Base-by-base conservation (phyloP, 1,284 basidiomycete species). In the Cryptococcus sp. region DNA sequence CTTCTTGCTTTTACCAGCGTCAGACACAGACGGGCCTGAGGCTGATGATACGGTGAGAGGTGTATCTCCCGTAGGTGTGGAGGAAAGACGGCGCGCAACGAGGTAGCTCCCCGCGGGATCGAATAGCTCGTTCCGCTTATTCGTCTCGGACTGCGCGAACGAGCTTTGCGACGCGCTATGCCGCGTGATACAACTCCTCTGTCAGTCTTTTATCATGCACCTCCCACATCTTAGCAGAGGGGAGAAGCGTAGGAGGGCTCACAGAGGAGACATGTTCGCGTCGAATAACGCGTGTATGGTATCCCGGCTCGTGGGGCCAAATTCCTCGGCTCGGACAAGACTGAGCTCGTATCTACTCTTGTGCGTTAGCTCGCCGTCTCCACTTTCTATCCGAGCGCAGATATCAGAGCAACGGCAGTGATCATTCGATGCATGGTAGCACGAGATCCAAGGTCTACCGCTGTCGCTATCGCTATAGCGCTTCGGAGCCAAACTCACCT, bases 61-160 rank as follows among this genome's bases (percentile, higher is more conserved):
- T 22, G 15, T 22, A 5, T 7, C 22, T 19, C n/a, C 41, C 41
- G 17, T 5, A n/a, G n/a, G n/a, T n/a, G n/a, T 39, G 11, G 40
- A 17, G 5, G n/a, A 8, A 6, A 22, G 2, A 22, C 10, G 7
- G 8, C 42, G 42, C n/a, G 2, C 47, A 25, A 2, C 56, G 43
- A 77, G 45, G 55, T 65, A 76, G 13, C 75, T 62, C 16, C 68
- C 65, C n/a, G 63, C 60, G 1, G 56, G 56, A 47, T 78, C 67
- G 49, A 77, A 78, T 54, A 78, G 68, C 56, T 78, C 77, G 59
- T 67, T 69, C 17, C 63, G 50, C 59, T 78, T 78, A 7, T 58
- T 52, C 1, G 10, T 6, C 39, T 65, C 59, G 0, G 58, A 56
- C 43, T 69, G 66, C n/a, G 58, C 58, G 57, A 77, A 65, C 3